Evolutionary conservation across 1,284 basidiomycete species (phyloP).

Genomic region (Cryptococcus floricola): DNA sequence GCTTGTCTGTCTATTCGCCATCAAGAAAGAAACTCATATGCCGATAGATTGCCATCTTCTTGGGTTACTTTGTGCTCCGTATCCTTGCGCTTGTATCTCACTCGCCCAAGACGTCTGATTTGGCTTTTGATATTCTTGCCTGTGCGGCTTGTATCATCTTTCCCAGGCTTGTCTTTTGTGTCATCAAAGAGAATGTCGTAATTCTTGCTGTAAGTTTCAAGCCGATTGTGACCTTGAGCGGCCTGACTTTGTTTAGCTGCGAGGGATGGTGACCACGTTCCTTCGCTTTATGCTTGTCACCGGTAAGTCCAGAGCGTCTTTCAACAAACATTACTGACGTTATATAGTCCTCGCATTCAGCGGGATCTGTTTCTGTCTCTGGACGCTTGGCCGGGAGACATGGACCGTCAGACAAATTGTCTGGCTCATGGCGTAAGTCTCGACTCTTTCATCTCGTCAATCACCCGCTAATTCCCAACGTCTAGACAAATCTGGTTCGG

Average conservation of each 20-base stretch:
- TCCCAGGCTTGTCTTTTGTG: slow-evolving; percentile 80
- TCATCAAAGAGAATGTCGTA: slow-evolving; percentile 75
- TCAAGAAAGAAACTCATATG: background rate
- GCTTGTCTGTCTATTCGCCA: background rate
- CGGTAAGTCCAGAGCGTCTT: slow-evolving; percentile 33
- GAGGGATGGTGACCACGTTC: slow-evolving; percentile 67
- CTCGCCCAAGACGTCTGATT: slow-evolving; percentile 59
- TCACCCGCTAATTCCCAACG: background rate
- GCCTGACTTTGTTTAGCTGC: slow-evolving; percentile 53
- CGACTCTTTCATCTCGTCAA: background rate
- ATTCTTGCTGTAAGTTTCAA: slow-evolving; percentile 60
- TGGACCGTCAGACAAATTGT: slow-evolving; percentile 69
- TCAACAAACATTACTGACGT: background rate
- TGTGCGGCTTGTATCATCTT: slow-evolving; percentile 83
- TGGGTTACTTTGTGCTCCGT: slow-evolving; percentile 65
- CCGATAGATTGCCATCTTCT: slow-evolving; percentile 58
- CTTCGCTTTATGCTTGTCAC: slow-evolving; percentile 79
- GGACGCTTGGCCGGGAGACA: slow-evolving; percentile 64
- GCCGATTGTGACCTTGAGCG: background rate
- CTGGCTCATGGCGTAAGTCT: slow-evolving; percentile 57
- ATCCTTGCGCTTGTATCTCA: slow-evolving; percentile 59
- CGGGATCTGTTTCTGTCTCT: slow-evolving; percentile 76
- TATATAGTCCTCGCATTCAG: slow-evolving; percentile 59
- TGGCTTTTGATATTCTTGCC: slow-evolving; percentile 76
- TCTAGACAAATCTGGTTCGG: slow-evolving; percentile 49